phyloP scores from a whole-genome alignment of 331 rosid species.

The Malus hybrid region DNA sequence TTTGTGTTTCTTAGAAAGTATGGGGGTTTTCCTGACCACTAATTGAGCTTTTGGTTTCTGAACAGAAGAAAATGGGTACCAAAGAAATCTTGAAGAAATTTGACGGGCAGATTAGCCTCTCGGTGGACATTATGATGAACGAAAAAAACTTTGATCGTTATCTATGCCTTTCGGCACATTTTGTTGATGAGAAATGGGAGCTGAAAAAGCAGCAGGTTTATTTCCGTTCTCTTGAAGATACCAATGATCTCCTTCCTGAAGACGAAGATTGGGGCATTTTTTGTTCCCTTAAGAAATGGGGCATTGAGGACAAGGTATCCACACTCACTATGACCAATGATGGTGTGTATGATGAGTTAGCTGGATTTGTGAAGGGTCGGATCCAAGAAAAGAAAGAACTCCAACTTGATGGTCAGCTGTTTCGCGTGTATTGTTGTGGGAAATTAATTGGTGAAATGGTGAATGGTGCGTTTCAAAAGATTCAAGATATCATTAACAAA shows the following conservation, averaged over 20 bases:
- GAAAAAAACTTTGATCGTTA: not conserved
- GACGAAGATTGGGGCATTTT: not conserved
- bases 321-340: not conserved
- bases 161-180: slow-evolving; percentile 4
- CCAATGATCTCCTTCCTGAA: not conserved
- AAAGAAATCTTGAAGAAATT: not conserved
- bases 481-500: not conserved
- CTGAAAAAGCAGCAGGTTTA: slow-evolving; percentile 3
- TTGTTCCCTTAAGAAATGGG: not conserved
- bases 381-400: not conserved
- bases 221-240: not conserved
- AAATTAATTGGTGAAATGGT: not conserved
- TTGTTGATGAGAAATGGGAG: slow-evolving; percentile 11
- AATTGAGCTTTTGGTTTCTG: not conserved
- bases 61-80: not conserved
- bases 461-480: slow-evolving; percentile 3
- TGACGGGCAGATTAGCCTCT: slow-evolving; percentile 3
- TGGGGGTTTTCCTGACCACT: not conserved
- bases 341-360: not conserved
- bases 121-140: not conserved
- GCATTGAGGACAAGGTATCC: slow-evolving; percentile 1
- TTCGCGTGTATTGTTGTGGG: slow-evolving; percentile 3
- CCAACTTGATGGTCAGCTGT: slow-evolving; percentile 1
- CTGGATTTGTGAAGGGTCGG: not conserved
- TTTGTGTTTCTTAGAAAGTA: not conserved